These are phyloP conservation scores for Botrytis pseudocinerea DNA, from an alignment of 2,329 filamentous ascomycete species.

Conservation along the genomic window DNA sequence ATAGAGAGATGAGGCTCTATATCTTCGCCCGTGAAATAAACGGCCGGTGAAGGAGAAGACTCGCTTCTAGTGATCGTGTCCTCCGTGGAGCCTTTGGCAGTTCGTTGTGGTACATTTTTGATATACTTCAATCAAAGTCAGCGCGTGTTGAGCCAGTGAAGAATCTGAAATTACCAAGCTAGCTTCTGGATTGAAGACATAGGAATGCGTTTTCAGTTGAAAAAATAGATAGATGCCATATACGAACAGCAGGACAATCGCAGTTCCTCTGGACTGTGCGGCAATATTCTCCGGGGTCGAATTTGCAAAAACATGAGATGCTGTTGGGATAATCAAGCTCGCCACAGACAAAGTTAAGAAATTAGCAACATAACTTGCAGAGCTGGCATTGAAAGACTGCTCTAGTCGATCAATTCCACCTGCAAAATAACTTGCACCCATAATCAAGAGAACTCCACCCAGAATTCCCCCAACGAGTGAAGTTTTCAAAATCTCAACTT, in stretches of 20 bases:
- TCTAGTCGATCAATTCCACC: slow-evolving; percentile 66
- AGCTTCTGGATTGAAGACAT: slow-evolving; percentile 4
- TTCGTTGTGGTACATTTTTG: slow-evolving; percentile 42
- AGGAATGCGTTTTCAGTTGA: slow-evolving; percentile 5
- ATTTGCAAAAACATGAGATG: slow-evolving; percentile 60
- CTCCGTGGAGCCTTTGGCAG: slow-evolving; percentile 67
- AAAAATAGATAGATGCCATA: neutral
- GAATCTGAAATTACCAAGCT: neutral
- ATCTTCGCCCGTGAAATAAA: neutral
- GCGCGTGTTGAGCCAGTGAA: slow-evolving; percentile 39
- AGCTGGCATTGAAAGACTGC: slow-evolving; percentile 85
- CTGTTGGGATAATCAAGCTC: slow-evolving; percentile 83
- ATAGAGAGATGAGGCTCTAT: slow-evolving; percentile 3
- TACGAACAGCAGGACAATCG: slow-evolving; percentile 39
- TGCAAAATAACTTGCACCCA: slow-evolving; percentile 79
- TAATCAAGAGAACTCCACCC: slow-evolving; percentile 53
- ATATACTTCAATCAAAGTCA: slow-evolving; percentile 29
- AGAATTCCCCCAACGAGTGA: slow-evolving; percentile 86
- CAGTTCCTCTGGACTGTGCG: neutral
- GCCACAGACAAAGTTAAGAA: slow-evolving; percentile 70
- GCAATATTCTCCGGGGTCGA: neutral
- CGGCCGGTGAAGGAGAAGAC: neutral
- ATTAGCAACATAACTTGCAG: slow-evolving; percentile 78
- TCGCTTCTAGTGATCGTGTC: neutral
- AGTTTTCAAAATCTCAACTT: slow-evolving; percentile 77